These are phyloP conservation scores for Tephrocybe sp. DNA, from an alignment of 768 basidiomycete genomes.

Conservation along the genomic window DNA sequence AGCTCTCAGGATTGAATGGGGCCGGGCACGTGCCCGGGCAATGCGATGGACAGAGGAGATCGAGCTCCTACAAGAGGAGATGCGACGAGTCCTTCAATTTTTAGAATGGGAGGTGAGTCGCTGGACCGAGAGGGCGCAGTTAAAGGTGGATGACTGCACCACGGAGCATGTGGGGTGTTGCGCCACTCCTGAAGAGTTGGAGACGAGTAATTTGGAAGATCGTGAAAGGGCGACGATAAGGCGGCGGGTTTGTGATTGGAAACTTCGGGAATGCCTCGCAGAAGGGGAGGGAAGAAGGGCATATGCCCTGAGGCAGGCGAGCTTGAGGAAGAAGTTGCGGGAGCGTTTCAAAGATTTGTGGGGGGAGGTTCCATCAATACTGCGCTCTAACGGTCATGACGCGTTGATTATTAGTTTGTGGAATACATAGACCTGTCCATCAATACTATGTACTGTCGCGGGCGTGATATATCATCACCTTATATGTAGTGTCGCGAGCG, in stretches of 20 bases:
- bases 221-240: neutral
- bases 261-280: neutral
- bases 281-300: neutral
- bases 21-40: constrained; percentile 17
- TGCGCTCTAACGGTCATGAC: neutral
- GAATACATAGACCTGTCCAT: too few relatives aligned
- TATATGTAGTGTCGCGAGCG: too few relatives aligned
- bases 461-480: too few relatives aligned
- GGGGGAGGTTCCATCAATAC: neutral
- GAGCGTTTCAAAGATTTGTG: neutral
- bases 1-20: constrained; percentile 22
- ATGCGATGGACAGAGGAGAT: constrained; percentile 23
- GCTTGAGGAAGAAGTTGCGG: neutral
- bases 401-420: neutral
- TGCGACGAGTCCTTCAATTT: constrained; percentile 12
- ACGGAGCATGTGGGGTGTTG: neutral
- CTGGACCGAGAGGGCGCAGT: neutral
- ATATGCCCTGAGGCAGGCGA: neutral
- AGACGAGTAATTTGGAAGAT: neutral
- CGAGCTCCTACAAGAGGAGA: constrained; percentile 14
- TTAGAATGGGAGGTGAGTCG: constrained; percentile 12
- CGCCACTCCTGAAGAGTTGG: neutral
- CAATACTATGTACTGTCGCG: too few relatives aligned
- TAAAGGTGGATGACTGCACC: neutral
- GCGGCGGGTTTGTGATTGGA: neutral